These are phyloP conservation scores for Ramularia endophylla DNA, from an alignment of 2,329 filamentous ascomycete genomes.

Conservation along the genomic window DNA sequence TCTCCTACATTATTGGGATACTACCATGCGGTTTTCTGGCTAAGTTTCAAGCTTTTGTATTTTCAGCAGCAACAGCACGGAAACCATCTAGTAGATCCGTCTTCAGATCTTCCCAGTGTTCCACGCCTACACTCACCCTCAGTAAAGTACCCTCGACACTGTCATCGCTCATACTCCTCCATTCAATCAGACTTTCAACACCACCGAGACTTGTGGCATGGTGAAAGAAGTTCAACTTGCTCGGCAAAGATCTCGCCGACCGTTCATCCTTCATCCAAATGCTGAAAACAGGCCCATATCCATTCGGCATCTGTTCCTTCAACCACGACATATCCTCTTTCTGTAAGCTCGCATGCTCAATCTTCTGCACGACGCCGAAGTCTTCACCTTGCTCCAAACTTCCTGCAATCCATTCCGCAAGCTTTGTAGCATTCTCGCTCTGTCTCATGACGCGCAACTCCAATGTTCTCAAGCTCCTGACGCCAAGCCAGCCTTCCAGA, in stretches of 20 bases:
- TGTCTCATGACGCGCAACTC: conserved; percentile 76
- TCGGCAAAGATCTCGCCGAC: conserved; percentile 65
- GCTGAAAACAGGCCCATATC: conserved; percentile 83
- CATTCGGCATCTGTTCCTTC: conserved; percentile 79
- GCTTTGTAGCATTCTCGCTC: conserved; percentile 59
- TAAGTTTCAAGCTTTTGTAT: too few relatives aligned
- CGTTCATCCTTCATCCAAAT: conserved; percentile 58
- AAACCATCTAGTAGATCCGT: conserved; percentile 67
- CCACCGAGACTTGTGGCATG: conserved; percentile 93
- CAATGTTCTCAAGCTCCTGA: conserved; percentile 77
- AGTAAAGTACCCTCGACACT: conserved; percentile 66
- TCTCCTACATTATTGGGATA: too few relatives aligned
- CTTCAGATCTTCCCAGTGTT: conserved; percentile 77
- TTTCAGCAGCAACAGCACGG: too few relatives aligned
- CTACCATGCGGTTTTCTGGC: too few relatives aligned
- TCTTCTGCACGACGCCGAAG: conserved; percentile 49
- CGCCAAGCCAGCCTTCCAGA: conserved; percentile 86
- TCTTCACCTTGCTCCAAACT: conserved; percentile 39
- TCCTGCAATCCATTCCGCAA: conserved; percentile 66
- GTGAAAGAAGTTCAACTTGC: conserved; percentile 75
- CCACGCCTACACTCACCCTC: conserved; percentile 79
- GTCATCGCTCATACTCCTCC: conserved; percentile 81
- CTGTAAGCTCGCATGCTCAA: conserved; percentile 79
- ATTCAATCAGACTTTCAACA: conserved; percentile 94
- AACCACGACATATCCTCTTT: conserved; percentile 63